phyloP scores from a whole-genome alignment of 768 basidiomycete species.

The Daedalea quercina region DNA sequence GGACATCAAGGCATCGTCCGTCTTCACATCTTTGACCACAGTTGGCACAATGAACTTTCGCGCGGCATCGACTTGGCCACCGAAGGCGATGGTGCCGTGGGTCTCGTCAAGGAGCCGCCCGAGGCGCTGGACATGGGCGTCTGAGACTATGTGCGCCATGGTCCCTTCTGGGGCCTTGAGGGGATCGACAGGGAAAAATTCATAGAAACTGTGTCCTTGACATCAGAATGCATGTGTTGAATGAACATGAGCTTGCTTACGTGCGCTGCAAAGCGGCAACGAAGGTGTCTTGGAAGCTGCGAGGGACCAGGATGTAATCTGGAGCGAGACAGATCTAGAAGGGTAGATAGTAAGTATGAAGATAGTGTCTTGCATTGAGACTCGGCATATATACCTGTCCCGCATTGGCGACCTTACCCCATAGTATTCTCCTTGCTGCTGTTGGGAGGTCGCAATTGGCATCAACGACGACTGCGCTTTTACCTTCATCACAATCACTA shows the following conservation, averaged over 20 bases:
- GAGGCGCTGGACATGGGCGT: conserved; percentile 46
- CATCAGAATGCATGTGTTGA: background rate
- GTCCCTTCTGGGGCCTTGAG: conserved; percentile 30
- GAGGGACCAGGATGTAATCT: conserved; percentile 40
- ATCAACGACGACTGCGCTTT: conserved; percentile 63
- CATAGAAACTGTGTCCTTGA: conserved; percentile 13
- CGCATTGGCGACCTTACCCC: conserved; percentile 68
- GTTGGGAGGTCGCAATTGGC: conserved; percentile 50
- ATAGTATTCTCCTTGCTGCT: conserved; percentile 61
- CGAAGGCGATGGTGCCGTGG: conserved; percentile 55
- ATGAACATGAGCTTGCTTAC: conserved; percentile 22
- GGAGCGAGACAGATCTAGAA: conserved; percentile 60
- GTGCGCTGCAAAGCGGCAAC: conserved; percentile 32
- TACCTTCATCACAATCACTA: conserved; percentile 27
- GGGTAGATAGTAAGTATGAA: background rate
- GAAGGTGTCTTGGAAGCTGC: conserved; percentile 27
- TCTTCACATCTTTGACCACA: conserved; percentile 51
- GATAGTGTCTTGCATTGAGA: background rate
- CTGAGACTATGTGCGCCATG: conserved; percentile 43
- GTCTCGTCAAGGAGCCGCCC: conserved; percentile 52
- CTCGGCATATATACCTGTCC: conserved; percentile 33
- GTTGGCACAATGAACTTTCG: conserved; percentile 63
- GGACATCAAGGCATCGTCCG: conserved; percentile 65
- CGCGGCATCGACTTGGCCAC: conserved; percentile 50
- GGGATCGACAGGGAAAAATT: conserved; percentile 43